Conservation (phyloP, 495 filamentous ascomycete genomes). For the Geopyxis carbonaria region DNA sequence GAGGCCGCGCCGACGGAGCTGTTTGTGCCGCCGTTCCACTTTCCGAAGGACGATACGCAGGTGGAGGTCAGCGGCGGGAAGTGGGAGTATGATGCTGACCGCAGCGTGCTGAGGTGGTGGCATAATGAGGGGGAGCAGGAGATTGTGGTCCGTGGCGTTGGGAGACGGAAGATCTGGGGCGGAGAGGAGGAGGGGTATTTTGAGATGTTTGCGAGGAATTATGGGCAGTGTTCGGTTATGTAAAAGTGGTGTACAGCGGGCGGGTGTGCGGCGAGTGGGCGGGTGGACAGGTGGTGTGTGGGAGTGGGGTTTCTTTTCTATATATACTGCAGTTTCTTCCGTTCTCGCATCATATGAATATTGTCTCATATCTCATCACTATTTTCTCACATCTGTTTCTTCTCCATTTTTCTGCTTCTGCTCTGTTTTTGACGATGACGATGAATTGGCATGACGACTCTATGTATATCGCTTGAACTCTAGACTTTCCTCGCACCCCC, state of each 20-base stretch:
- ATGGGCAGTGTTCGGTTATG: conserved; percentile 32
- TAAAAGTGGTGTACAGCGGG: no score
- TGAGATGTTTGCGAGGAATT: conserved; percentile 29
- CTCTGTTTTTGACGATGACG: no score
- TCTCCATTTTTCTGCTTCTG: no score
- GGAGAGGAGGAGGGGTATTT: conserved; percentile 35
- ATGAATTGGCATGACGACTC: no score
- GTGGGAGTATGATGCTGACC: conserved; percentile 63
- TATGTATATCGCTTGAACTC: no score
- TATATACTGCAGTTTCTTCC: neutral
- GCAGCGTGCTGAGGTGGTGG: conserved; percentile 76
- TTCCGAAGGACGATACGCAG: conserved; percentile 50
- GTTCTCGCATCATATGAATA: neutral
- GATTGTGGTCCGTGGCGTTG: conserved; percentile 59
- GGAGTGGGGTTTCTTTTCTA: no score
- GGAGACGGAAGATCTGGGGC: conserved; percentile 35
- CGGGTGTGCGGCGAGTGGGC: no score
- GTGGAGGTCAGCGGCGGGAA: conserved; percentile 72
- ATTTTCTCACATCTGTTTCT: no score
- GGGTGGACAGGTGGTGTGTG: neutral
- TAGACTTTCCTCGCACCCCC: no score
- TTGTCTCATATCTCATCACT: neutral
- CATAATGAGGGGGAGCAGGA: conserved; percentile 69
- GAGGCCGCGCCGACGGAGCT: conserved; percentile 60
- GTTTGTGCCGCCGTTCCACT: conserved; percentile 85